Base-by-base conservation (phyloP, 352 stramenopile genomes). In the Blastocystis sp. region DNA sequence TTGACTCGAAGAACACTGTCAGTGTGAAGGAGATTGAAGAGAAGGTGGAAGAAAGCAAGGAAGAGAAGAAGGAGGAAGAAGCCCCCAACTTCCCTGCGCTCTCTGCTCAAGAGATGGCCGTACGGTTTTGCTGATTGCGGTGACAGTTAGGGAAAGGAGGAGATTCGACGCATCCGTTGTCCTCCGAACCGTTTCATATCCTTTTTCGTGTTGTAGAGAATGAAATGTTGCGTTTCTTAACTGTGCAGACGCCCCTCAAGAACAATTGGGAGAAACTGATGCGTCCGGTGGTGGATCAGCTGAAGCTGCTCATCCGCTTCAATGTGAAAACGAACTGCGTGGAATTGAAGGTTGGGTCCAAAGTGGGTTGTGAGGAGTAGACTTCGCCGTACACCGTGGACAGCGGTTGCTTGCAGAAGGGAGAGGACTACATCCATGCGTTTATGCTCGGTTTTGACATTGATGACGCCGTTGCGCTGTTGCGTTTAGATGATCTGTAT, bases 391-490 rank as follows among this genome's bases (percentile, higher is more conserved):
- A 96, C 88, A 99, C 96, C 40, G 91, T 95, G 48, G 95, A 99
- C 89, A 90, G 93, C 3, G 95, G 94, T 40, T 94, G 95, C 52
- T 90, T 99, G 56, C 96, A 99, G 91, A 99, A 98, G 89, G 90
- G 28, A 34, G 86, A 88, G 10, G 90, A 92, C 66, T 99, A 99
- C 89, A 94, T 98, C 45, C 93, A 96, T 89, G 96, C 96, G 41
- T 99, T 98, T 91, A 98, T 98, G 95, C 95, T 99, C 92, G 97
- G 97, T 67, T 99, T 99, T 88, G 96, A 99, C 87, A 95, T 99
- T 53, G 93, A 97, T 90, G 95, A 98, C 88, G 94, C 94, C 0
- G 94, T 99, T 38, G 97, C 97, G 34, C 91, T 99, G 71, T 91
- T 99, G 88, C 94, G 97, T 91, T 92, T 99, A 65, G 97, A 99